Evolutionary conservation across 495 filamentous ascomycete species (phyloP), one percentile per base, ranked within the genome.

Genomic region (Filosporella fistucella): DNA sequence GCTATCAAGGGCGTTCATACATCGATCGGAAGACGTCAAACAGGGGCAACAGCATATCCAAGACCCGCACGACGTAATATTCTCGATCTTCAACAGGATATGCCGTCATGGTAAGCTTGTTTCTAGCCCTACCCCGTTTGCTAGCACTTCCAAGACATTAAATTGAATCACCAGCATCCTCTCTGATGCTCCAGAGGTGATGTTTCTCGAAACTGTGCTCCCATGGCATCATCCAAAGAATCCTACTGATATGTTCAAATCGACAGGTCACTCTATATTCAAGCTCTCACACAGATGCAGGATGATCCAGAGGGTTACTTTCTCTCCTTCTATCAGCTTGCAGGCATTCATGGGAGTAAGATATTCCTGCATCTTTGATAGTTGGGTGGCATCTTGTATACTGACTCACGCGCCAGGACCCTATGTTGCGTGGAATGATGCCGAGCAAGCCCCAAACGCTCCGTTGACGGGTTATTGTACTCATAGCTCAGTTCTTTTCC

Each of bases 301-400:
- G 61, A 61, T 5, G 55, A 50, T 30, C 35, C 63, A 28, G 67
- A 74, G 48, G 62, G 55, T n/a, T 59, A 70, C 41, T 59, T 67
- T 51, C 43, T 63, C 11, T 77, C 73, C 0, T 77, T 66, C 49
- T 77, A 71, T 46, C 57, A 65, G 36, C 57, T 79, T 26, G 56
- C 70, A 39, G 75, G 75, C 72, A 77, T 78, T 41, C 75, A 78
- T 46, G 75, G 75, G 14, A 55, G n/a, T n/a, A n/a, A n/a, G n/a
- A n/a, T n/a, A n/a, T n/a, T n/a, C n/a, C n/a, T n/a, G n/a, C n/a
- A n/a, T n/a, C n/a, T n/a, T n/a, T n/a, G n/a, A n/a, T n/a, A n/a
- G n/a, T n/a, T n/a, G n/a, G n/a, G n/a, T n/a, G n/a, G n/a, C n/a
- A n/a, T n/a, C n/a, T n/a, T n/a, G n/a, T n/a, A n/a, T n/a, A n/a